Evolutionary conservation across 805 yeast genomes (phyloP), one percentile per base, ranked within the genome.

Genomic region (Saturnispora sanitii): DNA sequence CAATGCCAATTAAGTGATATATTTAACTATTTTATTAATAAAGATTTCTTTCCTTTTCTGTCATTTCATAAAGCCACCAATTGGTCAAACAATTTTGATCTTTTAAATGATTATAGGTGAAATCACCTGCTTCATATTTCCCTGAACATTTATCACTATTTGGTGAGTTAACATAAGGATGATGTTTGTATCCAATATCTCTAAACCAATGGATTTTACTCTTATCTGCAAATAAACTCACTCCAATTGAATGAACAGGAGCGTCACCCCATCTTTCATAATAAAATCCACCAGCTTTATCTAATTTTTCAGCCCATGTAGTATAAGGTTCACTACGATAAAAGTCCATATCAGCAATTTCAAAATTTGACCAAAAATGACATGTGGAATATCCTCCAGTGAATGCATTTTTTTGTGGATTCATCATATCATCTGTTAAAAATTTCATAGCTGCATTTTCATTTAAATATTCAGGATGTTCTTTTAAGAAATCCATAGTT

Each of bases 231-330:
- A 86, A 82, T 38, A 84, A 55, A 6, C 76, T 73, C 27, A 84
- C 59, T 0, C 90, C 95, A 33, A 86, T 53, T 3, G 87, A 75
- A 56, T 84, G 92, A 1, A 85, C 92, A 0, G 95, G 95, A 0
- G 94, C 95, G 63, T 85, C 95, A 3, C 95, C 95, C 95, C 95
- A 85, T 42, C 95, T 62, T 57, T 87, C 95, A 52, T 86, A 86
- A 57, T 83, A 86, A 53, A 85, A 85, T 4, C 90, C 90, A 16
- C 94, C 92, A 1, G 77, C 60, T 3, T 66, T 45, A 43, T 85
- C 95, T 30, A 86, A 61, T 51, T 66, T 62, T 25, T 79, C 62
- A 52, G 79, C 74, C 75, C 82, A 85, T 11, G 61, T 60, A 29
- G 67, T 63, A 54, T 85, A 86, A 1, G 86, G 75, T 40, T 81